Evolutionary conservation across 2,329 filamentous ascomycete species (phyloP).

Genomic region (Xylariaceae sp.): DNA sequence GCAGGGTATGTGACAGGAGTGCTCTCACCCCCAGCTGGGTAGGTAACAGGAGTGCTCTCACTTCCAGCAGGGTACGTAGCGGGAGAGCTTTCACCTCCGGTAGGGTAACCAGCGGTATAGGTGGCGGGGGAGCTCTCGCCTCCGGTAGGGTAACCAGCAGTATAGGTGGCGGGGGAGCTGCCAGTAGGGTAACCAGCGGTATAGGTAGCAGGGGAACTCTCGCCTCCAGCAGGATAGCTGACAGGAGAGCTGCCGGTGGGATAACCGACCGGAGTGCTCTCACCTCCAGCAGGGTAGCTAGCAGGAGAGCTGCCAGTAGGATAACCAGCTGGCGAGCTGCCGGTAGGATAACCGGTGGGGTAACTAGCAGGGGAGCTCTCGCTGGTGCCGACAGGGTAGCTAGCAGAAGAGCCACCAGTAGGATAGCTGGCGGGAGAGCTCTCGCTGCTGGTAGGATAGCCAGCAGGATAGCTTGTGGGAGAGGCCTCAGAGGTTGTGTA

Average conservation of each 20-base stretch:
- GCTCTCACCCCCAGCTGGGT: neutral
- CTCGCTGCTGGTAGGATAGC: neutral
- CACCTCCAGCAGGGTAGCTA: slow-evolving; percentile 9
- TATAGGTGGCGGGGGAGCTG: neutral
- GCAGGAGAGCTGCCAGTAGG: neutral
- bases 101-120: slow-evolving; percentile 16
- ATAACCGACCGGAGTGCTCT: neutral
- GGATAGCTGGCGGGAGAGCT: neutral
- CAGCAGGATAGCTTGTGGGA: neutral
- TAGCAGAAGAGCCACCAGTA: no score
- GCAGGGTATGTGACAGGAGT: neutral
- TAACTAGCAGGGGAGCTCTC: neutral
- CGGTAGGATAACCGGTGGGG: slow-evolving; percentile 9
- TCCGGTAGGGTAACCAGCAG: slow-evolving; percentile 11
- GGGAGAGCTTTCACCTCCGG: neutral
- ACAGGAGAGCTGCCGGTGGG: neutral
- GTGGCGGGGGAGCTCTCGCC: slow-evolving; percentile 1
- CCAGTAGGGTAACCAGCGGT: slow-evolving; percentile 7
- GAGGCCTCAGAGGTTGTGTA: no score
- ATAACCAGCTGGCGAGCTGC: neutral
- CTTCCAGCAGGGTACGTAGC: neutral
- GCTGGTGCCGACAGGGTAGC: neutral
- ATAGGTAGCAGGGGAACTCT: slow-evolving; percentile 3
- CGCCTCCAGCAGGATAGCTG: slow-evolving; percentile 10
- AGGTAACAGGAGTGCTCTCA: neutral